Evolutionary conservation across 2,329 filamentous ascomycete genomes (phyloP), one percentile per base, ranked within the genome.

Genomic region (Fusarium acutatum): DNA sequence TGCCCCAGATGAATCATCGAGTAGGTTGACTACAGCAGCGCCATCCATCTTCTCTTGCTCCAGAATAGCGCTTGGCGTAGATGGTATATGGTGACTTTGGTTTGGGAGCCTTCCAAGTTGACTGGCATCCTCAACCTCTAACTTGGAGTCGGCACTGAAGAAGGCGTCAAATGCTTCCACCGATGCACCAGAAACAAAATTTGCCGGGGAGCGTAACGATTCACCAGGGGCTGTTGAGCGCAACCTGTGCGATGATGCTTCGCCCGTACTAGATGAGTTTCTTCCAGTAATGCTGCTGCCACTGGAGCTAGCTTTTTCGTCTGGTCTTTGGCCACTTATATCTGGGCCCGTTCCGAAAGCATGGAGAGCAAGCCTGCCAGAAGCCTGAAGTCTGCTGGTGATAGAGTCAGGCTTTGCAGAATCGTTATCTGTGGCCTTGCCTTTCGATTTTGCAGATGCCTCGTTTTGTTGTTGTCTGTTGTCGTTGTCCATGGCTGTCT

Each of bases 21-120:
- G 77, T 6, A 86, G 76, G 22, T 77, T 72, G 14, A 83, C 79
- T 12, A 86, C 84, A 13, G 81, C 83, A n/a, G 76, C 72, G 1
- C 84, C 84, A 61, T 86, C 84, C 4, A 65, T 63, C 20, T 68
- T 71, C 64, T 85, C 71, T 59, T 78, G 77, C 38, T 75, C 59
- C 24, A 24, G 57, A 18, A 78, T 43, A 41, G 32, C 41, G 26
- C 46, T 44, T 40, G 34, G 38, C n/a, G 13, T 15, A 38, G 24
- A 10, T 40, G 43, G 4, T 41, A n/a, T 17, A 17, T 24, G 17
- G 32, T 20, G 37, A 32, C 18, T 43, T 28, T 49, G 46, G 28
- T 35, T 24, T 30, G 40, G 43, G 20, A 32, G 11, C 5, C 38
- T 35, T n/a, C 26, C 52, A 24, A 64, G 32, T 20, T 34, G 49